Evolutionary conservation across 441 rosid species (phyloP).

Genomic region (Croton laevigatus): DNA sequence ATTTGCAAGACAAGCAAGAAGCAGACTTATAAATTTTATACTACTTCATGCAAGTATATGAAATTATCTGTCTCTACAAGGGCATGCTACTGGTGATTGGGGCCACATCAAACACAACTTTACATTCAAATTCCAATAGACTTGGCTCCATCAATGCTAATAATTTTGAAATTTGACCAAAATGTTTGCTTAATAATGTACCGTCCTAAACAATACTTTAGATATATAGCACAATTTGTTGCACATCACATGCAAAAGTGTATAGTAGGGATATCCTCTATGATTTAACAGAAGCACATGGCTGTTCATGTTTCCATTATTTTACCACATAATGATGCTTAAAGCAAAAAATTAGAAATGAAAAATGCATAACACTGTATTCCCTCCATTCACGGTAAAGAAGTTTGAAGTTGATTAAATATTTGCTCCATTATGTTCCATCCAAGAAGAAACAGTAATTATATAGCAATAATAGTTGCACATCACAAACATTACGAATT

Average conservation of each 20-base stretch:
- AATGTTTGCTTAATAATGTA: neutral
- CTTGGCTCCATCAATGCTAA: too few species aligned
- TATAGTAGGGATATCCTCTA: too few species aligned
- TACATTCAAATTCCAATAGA: neutral
- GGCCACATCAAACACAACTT: neutral
- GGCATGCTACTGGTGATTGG: neutral
- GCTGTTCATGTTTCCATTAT: too few species aligned
- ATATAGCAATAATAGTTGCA: neutral
- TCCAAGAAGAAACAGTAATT: neutral
- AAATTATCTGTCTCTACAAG: slow-evolving; percentile 7
- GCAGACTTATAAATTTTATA: slow-evolving; percentile 6
- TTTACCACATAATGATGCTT: too few species aligned
- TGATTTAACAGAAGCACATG: too few species aligned
- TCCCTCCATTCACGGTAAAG: neutral
- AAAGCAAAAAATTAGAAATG: too few species aligned
- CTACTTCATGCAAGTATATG: neutral
- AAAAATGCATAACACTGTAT: too few species aligned
- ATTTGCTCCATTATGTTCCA: slow-evolving; percentile 8
- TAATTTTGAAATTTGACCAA: too few species aligned
- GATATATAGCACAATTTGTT: neutral
- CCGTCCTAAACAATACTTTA: neutral
- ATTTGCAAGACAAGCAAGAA: slow-evolving; percentile 12
- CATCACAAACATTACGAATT: neutral
- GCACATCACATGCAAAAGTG: too few species aligned
- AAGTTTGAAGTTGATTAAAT: neutral